A percentile compares a stretch with the other conserved stretches of the same genome.
These are phyloP conservation scores for Paramecium tetraurelia DNA, from an alignment of 73 alveolate species.

Conservation along the genomic window DNA sequence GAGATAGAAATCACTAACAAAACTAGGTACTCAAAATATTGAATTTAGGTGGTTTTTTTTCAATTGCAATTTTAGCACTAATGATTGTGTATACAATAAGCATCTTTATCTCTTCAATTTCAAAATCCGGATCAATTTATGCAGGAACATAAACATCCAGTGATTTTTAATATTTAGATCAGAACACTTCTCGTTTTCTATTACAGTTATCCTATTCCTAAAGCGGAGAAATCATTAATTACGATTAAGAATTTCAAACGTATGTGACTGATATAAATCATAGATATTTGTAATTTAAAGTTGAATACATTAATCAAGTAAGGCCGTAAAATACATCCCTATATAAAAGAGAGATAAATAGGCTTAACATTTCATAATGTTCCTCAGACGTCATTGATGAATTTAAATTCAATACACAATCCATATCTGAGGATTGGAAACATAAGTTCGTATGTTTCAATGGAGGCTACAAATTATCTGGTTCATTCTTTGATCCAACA, in stretches of 20 bases:
- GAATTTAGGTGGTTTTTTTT: background rate
- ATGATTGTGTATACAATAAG: background rate
- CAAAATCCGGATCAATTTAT: background rate
- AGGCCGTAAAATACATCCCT: background rate
- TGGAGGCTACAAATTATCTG: background rate
- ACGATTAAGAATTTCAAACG: background rate
- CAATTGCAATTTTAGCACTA: background rate
- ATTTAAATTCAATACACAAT: background rate
- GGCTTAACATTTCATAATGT: background rate
- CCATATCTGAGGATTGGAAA: background rate
- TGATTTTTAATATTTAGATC: background rate
- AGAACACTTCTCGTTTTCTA: background rate
- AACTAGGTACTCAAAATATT: background rate
- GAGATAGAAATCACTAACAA: background rate
- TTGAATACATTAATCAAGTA: background rate
- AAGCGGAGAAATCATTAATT: background rate
- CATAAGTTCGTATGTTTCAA: background rate
- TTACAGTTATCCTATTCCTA: background rate
- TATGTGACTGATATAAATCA: background rate
- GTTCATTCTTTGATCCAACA: background rate
- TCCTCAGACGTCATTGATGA: background rate
- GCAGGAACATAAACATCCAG: background rate
- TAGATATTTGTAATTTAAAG: background rate
- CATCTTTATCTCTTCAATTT: background rate
- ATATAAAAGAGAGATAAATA: background rate